A percentile compares a stretch with the other conserved stretches of the same genome.
These are phyloP conservation scores for Biancaea sappan DNA, from an alignment of 306 rosid genomes.

Conservation along the genomic window DNA sequence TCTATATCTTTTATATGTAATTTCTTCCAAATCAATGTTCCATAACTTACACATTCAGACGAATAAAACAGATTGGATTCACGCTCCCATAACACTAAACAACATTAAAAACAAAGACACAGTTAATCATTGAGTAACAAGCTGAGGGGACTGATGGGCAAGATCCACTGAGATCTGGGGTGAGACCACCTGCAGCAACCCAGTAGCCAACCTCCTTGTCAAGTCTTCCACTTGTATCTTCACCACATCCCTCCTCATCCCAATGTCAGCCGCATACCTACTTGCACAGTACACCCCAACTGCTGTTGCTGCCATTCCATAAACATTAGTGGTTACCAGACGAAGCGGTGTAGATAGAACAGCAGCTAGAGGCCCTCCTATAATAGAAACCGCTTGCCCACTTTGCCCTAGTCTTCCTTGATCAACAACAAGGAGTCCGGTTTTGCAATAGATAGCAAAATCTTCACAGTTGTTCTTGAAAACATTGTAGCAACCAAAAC, in stretches of 20 bases:
- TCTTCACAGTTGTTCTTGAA: conserved; percentile 97
- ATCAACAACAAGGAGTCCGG: conserved; percentile 74
- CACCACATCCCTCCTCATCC: conserved; percentile 77
- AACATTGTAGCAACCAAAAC: conserved; percentile 82
- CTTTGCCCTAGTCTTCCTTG: conserved; percentile 76
- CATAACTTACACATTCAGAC: conserved; percentile 14
- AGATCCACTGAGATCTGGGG: conserved; percentile 44
- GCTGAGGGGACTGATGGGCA: conserved; percentile 39
- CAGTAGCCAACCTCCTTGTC: conserved; percentile 59
- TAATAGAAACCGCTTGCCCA: conserved; percentile 83
- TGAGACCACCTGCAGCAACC: conserved; percentile 64
- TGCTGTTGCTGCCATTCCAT: conserved; percentile 79
- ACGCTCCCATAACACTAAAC: not conserved
- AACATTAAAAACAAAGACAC: not conserved
- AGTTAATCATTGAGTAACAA: conserved; percentile 35
- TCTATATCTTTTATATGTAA: not conserved
- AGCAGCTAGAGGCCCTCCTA: conserved; percentile 95
- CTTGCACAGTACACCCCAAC: conserved; percentile 82
- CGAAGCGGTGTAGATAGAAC: conserved; percentile 74
- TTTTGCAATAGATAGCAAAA: conserved; percentile 94
- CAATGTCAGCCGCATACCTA: conserved; percentile 82
- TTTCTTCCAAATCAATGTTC: not conserved
- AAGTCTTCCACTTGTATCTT: conserved; percentile 79
- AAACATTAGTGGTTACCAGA: conserved; percentile 67
- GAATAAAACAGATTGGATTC: not conserved